phyloP scores from a whole-genome alignment of 2,329 filamentous ascomycete genomes.

The Paecilomyces dactylethromorphus region DNA sequence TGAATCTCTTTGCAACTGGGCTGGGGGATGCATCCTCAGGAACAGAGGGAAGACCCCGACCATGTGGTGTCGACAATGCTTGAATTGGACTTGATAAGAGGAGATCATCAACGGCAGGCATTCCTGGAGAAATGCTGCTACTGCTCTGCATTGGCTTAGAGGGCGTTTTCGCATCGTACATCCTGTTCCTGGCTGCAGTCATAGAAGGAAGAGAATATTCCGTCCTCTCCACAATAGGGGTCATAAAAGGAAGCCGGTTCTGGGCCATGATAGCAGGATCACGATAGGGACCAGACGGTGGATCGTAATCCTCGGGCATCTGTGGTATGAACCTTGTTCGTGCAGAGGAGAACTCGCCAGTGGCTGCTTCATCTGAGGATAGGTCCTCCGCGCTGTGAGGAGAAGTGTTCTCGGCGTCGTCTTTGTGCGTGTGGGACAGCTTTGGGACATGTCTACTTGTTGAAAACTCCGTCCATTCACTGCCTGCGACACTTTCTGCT shows the following conservation, averaged over 20 bases:
- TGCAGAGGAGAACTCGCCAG: slow-evolving; percentile 40
- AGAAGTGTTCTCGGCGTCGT: neutral
- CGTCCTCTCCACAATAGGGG: slow-evolving; percentile 91
- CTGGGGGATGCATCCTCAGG: slow-evolving; percentile 30
- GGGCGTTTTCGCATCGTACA: slow-evolving; percentile 67
- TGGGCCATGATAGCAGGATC: slow-evolving; percentile 75
- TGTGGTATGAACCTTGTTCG: slow-evolving; percentile 45
- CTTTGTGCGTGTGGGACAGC: slow-evolving; percentile 21
- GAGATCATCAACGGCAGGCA: slow-evolving; percentile 38
- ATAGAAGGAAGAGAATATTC: slow-evolving; percentile 71
- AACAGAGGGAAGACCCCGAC: slow-evolving; percentile 32
- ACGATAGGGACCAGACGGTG: slow-evolving; percentile 71
- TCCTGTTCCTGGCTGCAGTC: slow-evolving; percentile 52
- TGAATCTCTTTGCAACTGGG: slow-evolving; percentile 30
- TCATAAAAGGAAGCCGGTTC: slow-evolving; percentile 95
- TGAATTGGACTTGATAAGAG: slow-evolving; percentile 66
- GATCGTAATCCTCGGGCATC: slow-evolving; percentile 83
- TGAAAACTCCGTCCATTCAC: slow-evolving; percentile 86
- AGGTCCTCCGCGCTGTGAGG: slow-evolving; percentile 17
- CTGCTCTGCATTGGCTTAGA: slow-evolving; percentile 47
- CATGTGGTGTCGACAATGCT: slow-evolving; percentile 53
- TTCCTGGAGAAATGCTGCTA: slow-evolving; percentile 17
- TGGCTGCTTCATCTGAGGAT: slow-evolving; percentile 20
- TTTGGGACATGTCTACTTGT: slow-evolving; percentile 63
- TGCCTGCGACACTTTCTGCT: slow-evolving; percentile 53